Evolutionary conservation across 1,284 basidiomycete species (phyloP).

Genomic region (Chalciporus sp.): DNA sequence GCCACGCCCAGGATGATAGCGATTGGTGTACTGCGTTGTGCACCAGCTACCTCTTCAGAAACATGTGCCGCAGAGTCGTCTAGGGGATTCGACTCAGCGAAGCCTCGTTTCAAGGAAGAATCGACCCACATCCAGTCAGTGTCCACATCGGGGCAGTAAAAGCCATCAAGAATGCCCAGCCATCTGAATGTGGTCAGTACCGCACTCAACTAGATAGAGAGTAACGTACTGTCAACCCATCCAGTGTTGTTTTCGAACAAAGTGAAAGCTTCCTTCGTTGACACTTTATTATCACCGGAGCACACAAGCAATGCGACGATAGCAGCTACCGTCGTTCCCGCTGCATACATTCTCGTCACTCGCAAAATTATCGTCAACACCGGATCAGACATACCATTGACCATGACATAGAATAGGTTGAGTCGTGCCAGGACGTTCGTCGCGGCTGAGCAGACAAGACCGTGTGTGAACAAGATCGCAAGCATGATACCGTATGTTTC

Average conservation of each 20-base stretch:
- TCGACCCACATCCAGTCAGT: slow-evolving; percentile 63
- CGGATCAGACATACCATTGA: slow-evolving; percentile 54
- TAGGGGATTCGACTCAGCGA: slow-evolving; percentile 26
- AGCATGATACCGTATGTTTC: slow-evolving; percentile 69
- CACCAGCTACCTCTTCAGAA: slow-evolving; percentile 71
- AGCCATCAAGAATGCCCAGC: slow-evolving; percentile 72
- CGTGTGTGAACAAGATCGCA: slow-evolving; percentile 63
- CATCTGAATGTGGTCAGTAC: slow-evolving; percentile 42
- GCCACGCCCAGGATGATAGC: slow-evolving; percentile 72
- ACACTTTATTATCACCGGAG: slow-evolving; percentile 57
- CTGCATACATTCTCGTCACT: slow-evolving; percentile 33
- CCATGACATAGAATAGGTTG: slow-evolving; percentile 66
- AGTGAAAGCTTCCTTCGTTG: slow-evolving; percentile 68
- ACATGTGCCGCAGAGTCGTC: slow-evolving; percentile 82
- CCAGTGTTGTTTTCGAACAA: slow-evolving; percentile 73
- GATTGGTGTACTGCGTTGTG: slow-evolving; percentile 69
- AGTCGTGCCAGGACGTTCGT: slow-evolving; percentile 66
- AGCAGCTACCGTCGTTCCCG: slow-evolving; percentile 61
- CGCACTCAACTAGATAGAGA: not conserved
- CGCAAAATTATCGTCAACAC: not conserved
- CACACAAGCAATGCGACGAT: slow-evolving; percentile 60
- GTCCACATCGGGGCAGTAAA: slow-evolving; percentile 81
- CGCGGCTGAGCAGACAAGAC: slow-evolving; percentile 70
- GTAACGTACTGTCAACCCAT: slow-evolving; percentile 55
- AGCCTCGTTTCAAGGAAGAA: not conserved